Evolutionary conservation across 2,329 filamentous ascomycete species (phyloP), one percentile per base, ranked within the genome.

Genomic region (Sordariomycetes sp.): DNA sequence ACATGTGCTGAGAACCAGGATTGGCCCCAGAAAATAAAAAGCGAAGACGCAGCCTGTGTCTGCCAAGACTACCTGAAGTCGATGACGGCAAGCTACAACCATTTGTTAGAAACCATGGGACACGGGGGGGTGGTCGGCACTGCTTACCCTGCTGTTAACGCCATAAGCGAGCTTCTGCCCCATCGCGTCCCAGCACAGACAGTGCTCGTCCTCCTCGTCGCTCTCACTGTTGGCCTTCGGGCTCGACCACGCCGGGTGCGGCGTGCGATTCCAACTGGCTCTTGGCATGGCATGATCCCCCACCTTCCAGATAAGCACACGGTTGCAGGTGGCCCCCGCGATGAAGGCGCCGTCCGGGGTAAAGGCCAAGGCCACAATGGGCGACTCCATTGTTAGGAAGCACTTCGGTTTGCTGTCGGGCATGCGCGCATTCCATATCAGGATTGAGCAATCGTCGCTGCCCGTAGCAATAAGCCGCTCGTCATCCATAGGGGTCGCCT

Each of bases 291-390:
- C 71, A 53, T 79, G 74, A 57, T 82, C 83, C 60, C 79, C 81
- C 14, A 85, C 78, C 65, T 85, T 86, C 82, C 83, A 87, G 53
- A 87, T 84, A 46, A 85, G 69, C 16, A 86, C 80, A 59, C 75
- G 76, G 37, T 79, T 77, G 22, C 76, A 76, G 0, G 82, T 85
- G 5, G 81, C 83, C 4, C 81, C 82, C 0, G 83, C 83, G 56
- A 87, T 78, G 62, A 84, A 85, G 22, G 77, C 77, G 1, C 83
- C 83, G 60, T 86, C 82, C 0, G 83, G 83, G 0, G 82, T 85
- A 60, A 86, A 86, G 1, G 83, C 76, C 2, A 86, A 72, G 25
- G 79, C 78, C 48, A 83, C 77, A 52, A 86, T 79, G 8, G 80
- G 76, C 1, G 74, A 73, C 28, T 78, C 76, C 79, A 86, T 85